Base-by-base conservation (phyloP, 1,139 yeast genomes). In the Candida dubliniensis region DNA sequence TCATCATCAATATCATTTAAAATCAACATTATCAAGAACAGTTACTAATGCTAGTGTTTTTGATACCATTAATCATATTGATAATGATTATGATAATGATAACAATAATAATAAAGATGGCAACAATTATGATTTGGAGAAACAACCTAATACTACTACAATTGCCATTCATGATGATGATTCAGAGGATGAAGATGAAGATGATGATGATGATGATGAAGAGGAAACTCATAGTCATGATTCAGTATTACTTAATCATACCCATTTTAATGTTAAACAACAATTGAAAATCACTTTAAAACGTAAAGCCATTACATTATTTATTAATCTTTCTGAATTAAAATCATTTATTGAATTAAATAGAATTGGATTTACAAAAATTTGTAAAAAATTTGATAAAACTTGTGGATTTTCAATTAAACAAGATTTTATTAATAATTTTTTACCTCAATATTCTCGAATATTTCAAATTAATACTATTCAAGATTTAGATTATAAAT, bases 361-460 rank as follows among this genome's bases (percentile, higher is more conserved):
- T 70, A 77, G 77, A 53, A 87, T 95, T 30, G 98, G 97, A 6
- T 88, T 91, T 66, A 78, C 87, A 38, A 91, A 91, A 65, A 91
- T 90, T 40, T 74, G 90, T 54, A 91, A 91, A 61, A 91, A 91
- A 67, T 91, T 87, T 61, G 96, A 91, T 65, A 91, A 91, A 61
- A 83, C 87, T 14, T 71, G 90, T 55, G 77, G 78, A 49, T 79
- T 87, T 37, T 63, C 77, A 32, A 68, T 87, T 46, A 82, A 82
- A 55, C 64, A 67, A 18, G 74, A 71, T 31, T 83, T 81, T 42
- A 71, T 82, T 45, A 65, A 67, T 31, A 65, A 66, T 45, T 81
- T 60, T 66, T 71, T 63, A 50, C 71, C 74, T 30, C 56, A 59
- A 31, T 66, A 76, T 38, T 71, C 79, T 23, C 67, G 58, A 11